Conservation (phyloP, 495 filamentous ascomycete genomes). For the Podospora australis region DNA sequence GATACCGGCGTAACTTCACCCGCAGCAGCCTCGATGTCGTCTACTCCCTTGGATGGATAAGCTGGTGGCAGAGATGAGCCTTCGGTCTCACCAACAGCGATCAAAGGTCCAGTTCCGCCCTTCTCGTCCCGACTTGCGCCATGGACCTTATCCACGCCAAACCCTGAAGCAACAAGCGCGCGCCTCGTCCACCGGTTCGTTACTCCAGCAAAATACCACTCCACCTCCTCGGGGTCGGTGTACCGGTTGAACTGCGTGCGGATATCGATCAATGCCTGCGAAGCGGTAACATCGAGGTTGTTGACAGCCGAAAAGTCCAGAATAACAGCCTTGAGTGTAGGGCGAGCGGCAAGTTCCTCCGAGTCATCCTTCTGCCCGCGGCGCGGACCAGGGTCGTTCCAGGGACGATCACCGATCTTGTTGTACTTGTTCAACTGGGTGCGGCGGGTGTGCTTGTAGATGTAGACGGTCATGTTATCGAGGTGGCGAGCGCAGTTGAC, state of each 20-base stretch:
- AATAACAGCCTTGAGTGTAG: conserved; percentile 42
- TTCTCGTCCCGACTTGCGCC: neutral
- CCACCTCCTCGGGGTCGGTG: conserved; percentile 39
- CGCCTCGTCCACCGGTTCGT: conserved; percentile 45
- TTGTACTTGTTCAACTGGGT: conserved; percentile 29
- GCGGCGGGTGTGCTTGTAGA: conserved; percentile 36
- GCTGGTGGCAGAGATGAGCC: neutral
- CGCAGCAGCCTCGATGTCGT: conserved; percentile 18
- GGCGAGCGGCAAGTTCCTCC: conserved; percentile 28
- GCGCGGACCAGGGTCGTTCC: conserved; percentile 87
- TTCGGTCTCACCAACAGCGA: conserved; percentile 15
- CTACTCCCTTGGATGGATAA: neutral
- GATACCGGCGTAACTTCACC: conserved; percentile 11
- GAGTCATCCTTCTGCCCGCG: conserved; percentile 37
- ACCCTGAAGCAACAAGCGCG: conserved; percentile 42
- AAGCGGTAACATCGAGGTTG: conserved; percentile 42
- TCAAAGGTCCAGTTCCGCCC: conserved; percentile 11
- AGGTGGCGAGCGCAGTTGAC: conserved; percentile 44
- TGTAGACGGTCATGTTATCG: conserved; percentile 38
- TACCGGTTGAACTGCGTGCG: conserved; percentile 45
- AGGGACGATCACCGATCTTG: conserved; percentile 47
- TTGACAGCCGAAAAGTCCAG: conserved; percentile 46
- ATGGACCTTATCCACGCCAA: conserved; percentile 26
- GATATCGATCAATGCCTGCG: conserved; percentile 44
- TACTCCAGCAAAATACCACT: conserved; percentile 48